Conservation (phyloP, 305 asterid species). For the Fraxinus sp. region DNA sequence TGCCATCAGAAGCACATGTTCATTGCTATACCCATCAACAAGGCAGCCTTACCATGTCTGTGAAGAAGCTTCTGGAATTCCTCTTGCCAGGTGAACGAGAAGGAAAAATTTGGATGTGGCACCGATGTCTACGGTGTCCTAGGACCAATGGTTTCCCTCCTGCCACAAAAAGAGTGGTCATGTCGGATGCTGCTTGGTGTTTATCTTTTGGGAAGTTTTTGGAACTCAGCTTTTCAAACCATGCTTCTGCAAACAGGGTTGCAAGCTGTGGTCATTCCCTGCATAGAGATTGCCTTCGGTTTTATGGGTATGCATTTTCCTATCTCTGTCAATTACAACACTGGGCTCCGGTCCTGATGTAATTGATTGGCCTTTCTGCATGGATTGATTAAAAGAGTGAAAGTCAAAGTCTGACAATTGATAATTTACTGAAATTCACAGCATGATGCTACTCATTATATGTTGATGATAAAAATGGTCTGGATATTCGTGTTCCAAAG, state of each 20-base stretch:
- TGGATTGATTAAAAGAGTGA: neutral
- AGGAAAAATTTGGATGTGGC: slow-evolving; percentile 94
- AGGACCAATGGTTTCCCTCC: slow-evolving; percentile 71
- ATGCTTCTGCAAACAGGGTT: slow-evolving; percentile 87
- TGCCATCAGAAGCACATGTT: slow-evolving; percentile 80
- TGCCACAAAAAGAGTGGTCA: slow-evolving; percentile 65
- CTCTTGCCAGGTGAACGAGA: slow-evolving; percentile 66
- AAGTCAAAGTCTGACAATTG: neutral
- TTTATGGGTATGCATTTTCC: slow-evolving; percentile 63
- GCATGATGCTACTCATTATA: neutral
- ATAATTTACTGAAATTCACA: neutral
- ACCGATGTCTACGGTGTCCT: slow-evolving; percentile 78
- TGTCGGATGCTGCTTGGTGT: slow-evolving; percentile 90
- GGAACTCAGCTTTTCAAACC: slow-evolving; percentile 89
- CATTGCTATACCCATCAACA: slow-evolving; percentile 80
- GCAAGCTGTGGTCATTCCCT: slow-evolving; percentile 88
- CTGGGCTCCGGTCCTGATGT: neutral
- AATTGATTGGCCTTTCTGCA: neutral
- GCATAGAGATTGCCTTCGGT: slow-evolving; percentile 83
- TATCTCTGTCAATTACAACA: neutral
- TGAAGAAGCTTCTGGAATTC: slow-evolving; percentile 50
- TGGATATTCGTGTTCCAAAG: neutral
- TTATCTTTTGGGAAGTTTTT: slow-evolving; percentile 78
- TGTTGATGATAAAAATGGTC: neutral
- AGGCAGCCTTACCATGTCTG: slow-evolving; percentile 81